Evolutionary conservation across 768 basidiomycete species (phyloP).

Genomic region (Lentinus brumalis): DNA sequence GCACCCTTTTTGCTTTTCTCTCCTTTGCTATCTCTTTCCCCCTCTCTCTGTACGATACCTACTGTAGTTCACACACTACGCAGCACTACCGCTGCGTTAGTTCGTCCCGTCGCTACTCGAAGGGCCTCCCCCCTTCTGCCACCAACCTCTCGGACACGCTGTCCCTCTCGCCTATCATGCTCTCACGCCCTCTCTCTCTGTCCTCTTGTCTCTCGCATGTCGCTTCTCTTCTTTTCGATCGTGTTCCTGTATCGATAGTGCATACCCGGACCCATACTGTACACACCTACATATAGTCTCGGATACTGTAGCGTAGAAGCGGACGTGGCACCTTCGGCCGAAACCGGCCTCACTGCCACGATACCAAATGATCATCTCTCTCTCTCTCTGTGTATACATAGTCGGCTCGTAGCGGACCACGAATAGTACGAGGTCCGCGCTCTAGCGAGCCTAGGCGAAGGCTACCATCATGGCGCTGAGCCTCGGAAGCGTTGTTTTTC

Average conservation of each 20-base stretch:
- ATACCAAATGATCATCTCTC: no score
- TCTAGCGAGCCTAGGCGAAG: no score
- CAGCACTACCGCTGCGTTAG: background rate
- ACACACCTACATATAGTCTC: background rate
- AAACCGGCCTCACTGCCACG: background rate
- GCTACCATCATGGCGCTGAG: no score
- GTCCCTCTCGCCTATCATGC: no score
- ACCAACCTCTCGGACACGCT: no score
- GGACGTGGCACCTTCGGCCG: constrained; percentile 7
- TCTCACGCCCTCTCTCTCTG: background rate
- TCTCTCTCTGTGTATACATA: no score
- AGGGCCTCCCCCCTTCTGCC: no score
- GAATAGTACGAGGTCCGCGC: no score
- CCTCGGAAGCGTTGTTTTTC: no score
- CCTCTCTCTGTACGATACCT: background rate
- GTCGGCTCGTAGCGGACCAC: no score
- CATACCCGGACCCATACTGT: background rate
- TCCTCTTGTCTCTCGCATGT: background rate
- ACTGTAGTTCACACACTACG: background rate
- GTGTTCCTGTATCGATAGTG: background rate
- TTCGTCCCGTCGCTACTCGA: background rate
- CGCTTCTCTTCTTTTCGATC: background rate
- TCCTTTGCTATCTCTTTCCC: background rate
- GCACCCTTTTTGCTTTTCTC: background rate
- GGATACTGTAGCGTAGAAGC: background rate